Base-by-base conservation (phyloP, 1,284 basidiomycete genomes). In the Irpex lacteus region DNA sequence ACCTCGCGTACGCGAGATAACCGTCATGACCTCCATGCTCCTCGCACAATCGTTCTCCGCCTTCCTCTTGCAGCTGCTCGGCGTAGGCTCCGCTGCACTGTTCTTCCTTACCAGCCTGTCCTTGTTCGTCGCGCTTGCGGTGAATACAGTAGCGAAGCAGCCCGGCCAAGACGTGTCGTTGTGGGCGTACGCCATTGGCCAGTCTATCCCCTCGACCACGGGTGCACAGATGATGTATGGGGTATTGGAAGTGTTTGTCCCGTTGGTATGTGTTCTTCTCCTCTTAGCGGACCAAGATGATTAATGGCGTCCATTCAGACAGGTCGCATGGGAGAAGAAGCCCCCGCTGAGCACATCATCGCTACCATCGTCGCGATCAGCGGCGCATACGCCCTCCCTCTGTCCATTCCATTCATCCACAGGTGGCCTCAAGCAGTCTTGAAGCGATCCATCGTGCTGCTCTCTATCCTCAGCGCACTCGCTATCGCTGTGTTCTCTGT, bases 171-270 rank as follows among this genome's bases (percentile, higher is more conserved):
- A 73, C 8, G 74, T 91, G 18, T 85, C 86, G 21, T 74, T 92
- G 47, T 78, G 80, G 76, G 84, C 85, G 0, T 96, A 97, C 73
- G 81, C 85, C 0, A 54, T 95, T 2, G 91, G 85, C 0, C 82
- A 87, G 70, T 66, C 83, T 7, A 73, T 89, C 3, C 89, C 93
- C 0, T 75, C 94, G 26, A 74, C 89, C 2, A 78, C 90, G 0
- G 92, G 93, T 8, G 80, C 86, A 0, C 87, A 96, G 73, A 78
- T 94, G 21, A 77, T 91, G 60, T 81, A 86, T 49, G 85, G 85
- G 1, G 88, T 93, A 4, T 73, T 96, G 21, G 92, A 97, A 66
- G 90, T 98, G 15, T 98, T 99, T 71, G 95, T 98, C 0, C 97
- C 97, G 0, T 78, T 98, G 69, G 93, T 95, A 66, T 75, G 89